A percentile compares a stretch with the other conserved stretches of the same genome.
Conservation (phyloP, 306 rosid species). For the Rosa chinensis region DNA sequence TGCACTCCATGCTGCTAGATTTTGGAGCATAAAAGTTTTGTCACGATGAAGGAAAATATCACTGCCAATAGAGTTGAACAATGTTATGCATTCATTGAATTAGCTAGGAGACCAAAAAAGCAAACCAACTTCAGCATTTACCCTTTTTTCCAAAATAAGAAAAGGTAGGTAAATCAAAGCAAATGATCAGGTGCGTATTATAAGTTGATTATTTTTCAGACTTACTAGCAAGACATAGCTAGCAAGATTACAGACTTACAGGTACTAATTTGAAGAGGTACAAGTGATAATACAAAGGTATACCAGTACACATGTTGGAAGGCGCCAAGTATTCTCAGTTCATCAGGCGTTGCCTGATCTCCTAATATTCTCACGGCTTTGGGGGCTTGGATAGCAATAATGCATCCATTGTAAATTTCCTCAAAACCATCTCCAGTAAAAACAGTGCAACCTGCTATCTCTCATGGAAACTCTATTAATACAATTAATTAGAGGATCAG, state of each 20-base stretch:
- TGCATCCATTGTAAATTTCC: constrained; percentile 59
- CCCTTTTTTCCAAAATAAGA: neutral
- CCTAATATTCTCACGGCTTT: constrained; percentile 74
- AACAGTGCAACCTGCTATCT: constrained; percentile 56
- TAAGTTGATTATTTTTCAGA: too few relatives aligned
- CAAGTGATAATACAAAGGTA: neutral
- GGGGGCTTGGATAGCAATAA: constrained; percentile 80
- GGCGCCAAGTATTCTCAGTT: constrained; percentile 80
- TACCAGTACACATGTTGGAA: constrained; percentile 86
- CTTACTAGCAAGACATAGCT: neutral
- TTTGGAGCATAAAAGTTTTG: constrained; percentile 84
- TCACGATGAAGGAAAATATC: constrained; percentile 89
- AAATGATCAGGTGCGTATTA: too few relatives aligned
- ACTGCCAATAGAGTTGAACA: constrained; percentile 62
- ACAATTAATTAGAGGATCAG: neutral
- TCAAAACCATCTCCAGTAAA: constrained; percentile 52
- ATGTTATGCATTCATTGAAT: constrained; percentile 4
- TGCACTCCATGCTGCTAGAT: constrained; percentile 93
- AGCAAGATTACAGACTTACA: too few relatives aligned
- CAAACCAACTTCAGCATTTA: constrained; percentile 8
- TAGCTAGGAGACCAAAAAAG: constrained; percentile 21
- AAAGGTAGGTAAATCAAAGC: too few relatives aligned
- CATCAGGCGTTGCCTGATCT: constrained; percentile 66
- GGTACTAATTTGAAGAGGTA: too few relatives aligned
- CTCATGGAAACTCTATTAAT: constrained; percentile 18